Base-by-base conservation (phyloP, 768 basidiomycete genomes). In the Phylloporus arenicola region DNA sequence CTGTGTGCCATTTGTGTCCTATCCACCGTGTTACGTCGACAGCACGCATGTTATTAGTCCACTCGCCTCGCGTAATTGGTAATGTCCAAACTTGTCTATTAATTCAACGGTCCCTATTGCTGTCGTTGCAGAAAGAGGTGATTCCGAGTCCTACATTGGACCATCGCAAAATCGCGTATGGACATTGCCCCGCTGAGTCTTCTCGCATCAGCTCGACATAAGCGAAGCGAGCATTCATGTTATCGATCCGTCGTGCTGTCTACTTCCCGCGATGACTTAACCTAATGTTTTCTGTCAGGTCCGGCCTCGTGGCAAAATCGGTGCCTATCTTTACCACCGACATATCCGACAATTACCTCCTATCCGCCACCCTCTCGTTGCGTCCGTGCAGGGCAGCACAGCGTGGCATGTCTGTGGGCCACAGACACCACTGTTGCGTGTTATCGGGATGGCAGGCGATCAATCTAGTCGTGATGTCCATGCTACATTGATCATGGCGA, bases 1-100 rank as follows among this genome's bases (percentile, higher is more conserved):
- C 62, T 55, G 54, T 52, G 54, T 54, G 44, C 58, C 50, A 37
- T 53, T 31, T 35, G 39, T 42, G 14, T 45, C 47, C 39, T 46
- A 50, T 43, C 38, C 30, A 45, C 47, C 31, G 48, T 50, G 34
- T 64, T 68, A 68, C 66, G 64, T 64, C 58, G 63, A 51, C 60
- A 31, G 39, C 55, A 42, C 19, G 51, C 65, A 52, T 61, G 53
- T 13, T 44, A 57, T 31, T 46, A 20, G 31, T 33, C 22, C 30
- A 55, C 49, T 47, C 44, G 35, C 55, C 45, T 55, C 45, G 51
- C 64, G 52, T 64, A 61, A 61, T 52, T 45, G 33, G 46, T 45
- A 48, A 50, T 40, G 20, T 47, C 55, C 54, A 45, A 53, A 56
- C 50, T 45, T 39, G 43, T 52, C 50, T 44, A 43, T 59, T 59